These are phyloP conservation scores for Lagenaria siceraria DNA, from an alignment of 306 rosid species.

Conservation along the genomic window DNA sequence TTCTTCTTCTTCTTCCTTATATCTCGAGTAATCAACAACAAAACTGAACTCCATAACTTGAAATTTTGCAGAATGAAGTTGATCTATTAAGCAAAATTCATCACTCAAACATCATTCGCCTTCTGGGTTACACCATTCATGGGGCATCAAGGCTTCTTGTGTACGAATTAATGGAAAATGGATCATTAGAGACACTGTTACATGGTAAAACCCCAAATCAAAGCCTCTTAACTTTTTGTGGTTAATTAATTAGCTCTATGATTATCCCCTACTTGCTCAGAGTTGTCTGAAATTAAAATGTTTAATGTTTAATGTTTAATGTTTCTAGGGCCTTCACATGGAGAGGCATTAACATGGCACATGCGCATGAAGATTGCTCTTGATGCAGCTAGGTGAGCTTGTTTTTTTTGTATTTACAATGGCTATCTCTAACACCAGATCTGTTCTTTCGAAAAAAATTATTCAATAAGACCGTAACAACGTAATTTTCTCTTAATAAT, in stretches of 20 bases:
- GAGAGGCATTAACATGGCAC: conserved; percentile 72
- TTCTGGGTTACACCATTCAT: conserved; percentile 59
- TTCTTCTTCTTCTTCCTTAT: not conserved
- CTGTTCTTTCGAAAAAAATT: not conserved
- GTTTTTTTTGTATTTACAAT: conserved; percentile 1
- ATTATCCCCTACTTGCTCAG: not conserved
- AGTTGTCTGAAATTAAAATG: not conserved
- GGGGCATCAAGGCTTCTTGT: conserved; percentile 47
- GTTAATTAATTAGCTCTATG: not conserved
- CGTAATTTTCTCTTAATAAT: too few species aligned
- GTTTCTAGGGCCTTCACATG: conserved; percentile 62
- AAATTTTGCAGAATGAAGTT: conserved; percentile 76
- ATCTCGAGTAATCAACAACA: not conserved
- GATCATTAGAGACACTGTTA: conserved; percentile 72
- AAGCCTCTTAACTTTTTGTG: not conserved
- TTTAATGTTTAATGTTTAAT: conserved; percentile 3
- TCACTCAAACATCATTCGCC: conserved; percentile 63
- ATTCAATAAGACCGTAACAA: too few species aligned
- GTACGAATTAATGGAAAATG: conserved; percentile 78
- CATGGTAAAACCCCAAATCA: conserved; percentile 45
- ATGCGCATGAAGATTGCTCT: conserved; percentile 96
- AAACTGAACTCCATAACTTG: not conserved
- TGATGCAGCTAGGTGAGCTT: conserved; percentile 70
- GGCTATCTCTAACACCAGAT: not conserved
- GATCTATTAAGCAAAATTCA: conserved; percentile 57